Evolutionary conservation across 2,329 filamentous ascomycete species (phyloP), one percentile per base, ranked within the genome.

Genomic region (Cladosporium velox): DNA sequence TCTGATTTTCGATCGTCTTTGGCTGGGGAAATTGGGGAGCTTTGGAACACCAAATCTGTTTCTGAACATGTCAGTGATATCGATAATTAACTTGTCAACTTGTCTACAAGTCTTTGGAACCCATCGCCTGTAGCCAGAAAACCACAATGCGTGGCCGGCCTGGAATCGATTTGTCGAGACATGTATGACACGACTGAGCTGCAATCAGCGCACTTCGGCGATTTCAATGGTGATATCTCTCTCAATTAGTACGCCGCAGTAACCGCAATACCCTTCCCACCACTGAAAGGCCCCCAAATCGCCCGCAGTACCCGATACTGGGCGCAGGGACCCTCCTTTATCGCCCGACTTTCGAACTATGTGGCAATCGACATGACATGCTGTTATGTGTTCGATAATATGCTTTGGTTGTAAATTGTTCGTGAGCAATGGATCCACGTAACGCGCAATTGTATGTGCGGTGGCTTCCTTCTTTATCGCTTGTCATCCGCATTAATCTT

Each of bases 191-290:
- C 52, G 55, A 58, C 28, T 11, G 55, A 58, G 24, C 21, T 12
- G 38, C 55, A 58, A 58, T 58, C 55, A 58, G 55, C 55, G 55
- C 55, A 24, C 24, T n/a, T 41, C 55, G 55, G 55, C 55, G 30
- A 38, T 58, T 58, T 58, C 34, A 41, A 26, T 41, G 18, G 30
- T 55, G 24, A 15, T 63, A 41, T 54, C 60, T 35, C 8, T 38
- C 38, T 47, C 21, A 49, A 28, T 24, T 26, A 59, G 57, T 44
- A 10, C 59, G 35, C 61, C 61, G 61, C 61, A 57, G 38, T 44
- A 64, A n/a, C 51, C 61, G 61, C 51, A 55, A 30, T 62, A 35
- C n/a, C 41, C 61, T 44, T 64, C 51, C 61, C 52, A 57, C 52
- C 52, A 32, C 26, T 57, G 32, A 59, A 44, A 59, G 2, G 3